phyloP scores from a whole-genome alignment of 768 basidiomycete species.

The Agrocybe praecox region DNA sequence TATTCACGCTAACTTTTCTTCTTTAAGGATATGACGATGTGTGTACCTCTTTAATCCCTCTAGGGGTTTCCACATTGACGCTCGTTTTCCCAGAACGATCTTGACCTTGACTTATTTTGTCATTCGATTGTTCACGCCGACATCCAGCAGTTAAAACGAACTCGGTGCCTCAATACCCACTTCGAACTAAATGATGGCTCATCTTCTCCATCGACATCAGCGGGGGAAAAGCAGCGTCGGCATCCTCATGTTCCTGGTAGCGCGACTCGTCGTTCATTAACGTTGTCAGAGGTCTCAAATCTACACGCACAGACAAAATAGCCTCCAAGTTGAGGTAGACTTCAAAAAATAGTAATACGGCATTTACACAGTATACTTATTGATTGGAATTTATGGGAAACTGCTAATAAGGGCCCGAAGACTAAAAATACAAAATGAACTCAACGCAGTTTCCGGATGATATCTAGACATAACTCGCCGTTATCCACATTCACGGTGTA shows the following conservation, averaged over 20 bases:
- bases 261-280: neutral
- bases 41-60: conserved; percentile 12
- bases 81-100: conserved; percentile 50
- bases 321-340: no score
- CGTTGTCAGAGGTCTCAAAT: neutral
- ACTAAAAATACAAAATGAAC: no score
- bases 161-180: conserved; percentile 54
- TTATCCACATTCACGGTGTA: no score
- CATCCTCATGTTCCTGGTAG: neutral
- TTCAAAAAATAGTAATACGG: no score
- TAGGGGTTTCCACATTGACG: neutral
- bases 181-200: conserved; percentile 26
- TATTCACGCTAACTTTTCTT: neutral
- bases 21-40: conserved; percentile 63
- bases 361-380: no score
- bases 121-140: conserved; percentile 57
- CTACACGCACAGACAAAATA: neutral
- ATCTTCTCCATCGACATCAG: conserved; percentile 6
- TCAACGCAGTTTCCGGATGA: no score
- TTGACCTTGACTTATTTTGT: conserved; percentile 69
- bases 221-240: neutral
- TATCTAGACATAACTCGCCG: no score
- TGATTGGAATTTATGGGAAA: no score
- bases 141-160: conserved; percentile 51
- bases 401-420: no score